Base-by-base conservation (phyloP, 2,329 filamentous ascomycete species). In the Ceratocystis alfenasii region DNA sequence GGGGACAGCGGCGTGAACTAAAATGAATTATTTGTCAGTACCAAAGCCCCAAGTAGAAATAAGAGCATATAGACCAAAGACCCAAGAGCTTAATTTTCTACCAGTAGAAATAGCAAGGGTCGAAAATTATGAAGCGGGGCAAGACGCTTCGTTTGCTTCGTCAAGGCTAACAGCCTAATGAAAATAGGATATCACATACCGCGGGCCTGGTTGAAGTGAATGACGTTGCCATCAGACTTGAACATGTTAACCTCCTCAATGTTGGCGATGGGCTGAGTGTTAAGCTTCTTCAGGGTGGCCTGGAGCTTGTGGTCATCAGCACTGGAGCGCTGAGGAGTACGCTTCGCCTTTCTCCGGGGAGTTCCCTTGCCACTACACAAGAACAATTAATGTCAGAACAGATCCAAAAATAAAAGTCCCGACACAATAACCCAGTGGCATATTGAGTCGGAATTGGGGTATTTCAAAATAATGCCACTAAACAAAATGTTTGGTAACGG, bases 231-330 rank as follows among this genome's bases (percentile, higher is more conserved):
- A 77, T 99, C 94, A 77, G 89, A 88, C 89, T 99, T 99, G 88
- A 99, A 99, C 94, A 99, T 99, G 88, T 99, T 99, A 78, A 99
- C 94, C 84, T 99, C 94, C 87, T 99, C 94, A 74, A 99, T 99
- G 71, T 89, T 90, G 83, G 95, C 92, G 80, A 99, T 97, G 74
- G 94, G 94, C 86, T 99, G 94, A 68, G 95, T 93, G 81, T 97
- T 97, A 78, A 99, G 87, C 88, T 99, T 99, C 89, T 99, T 99
- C 72, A 99, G 85, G 69, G 90, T 82, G 69, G 87, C 86, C 83
- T 99, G 94, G 71, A 99, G 90, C 87, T 99, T 99, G 90, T 96
- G 97, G 87, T 99, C 94, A 78, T 99, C 94, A 78, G 89, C 90
- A 76, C 88, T 90, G 72, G 89, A 89, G 78, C 86, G 89, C 78